Base-by-base conservation (phyloP, 2,329 filamentous ascomycete species). In the Penicillium sp. region DNA sequence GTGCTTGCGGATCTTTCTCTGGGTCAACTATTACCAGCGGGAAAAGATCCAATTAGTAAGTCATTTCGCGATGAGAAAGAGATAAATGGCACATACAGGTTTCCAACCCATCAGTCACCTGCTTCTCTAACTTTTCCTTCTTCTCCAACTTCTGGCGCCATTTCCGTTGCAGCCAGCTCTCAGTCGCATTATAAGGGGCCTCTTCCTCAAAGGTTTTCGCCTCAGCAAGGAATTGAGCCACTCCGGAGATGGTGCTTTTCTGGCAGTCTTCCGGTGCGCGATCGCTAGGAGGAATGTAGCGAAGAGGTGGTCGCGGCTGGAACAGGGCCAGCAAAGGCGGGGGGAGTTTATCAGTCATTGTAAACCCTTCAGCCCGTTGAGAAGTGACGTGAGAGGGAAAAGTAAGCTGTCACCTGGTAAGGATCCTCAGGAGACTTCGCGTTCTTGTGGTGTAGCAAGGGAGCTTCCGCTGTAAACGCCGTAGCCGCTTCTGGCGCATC, bases 311-410 rank as follows among this genome's bases (percentile, higher is more conserved):
- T 57, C 94, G 90, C 72, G 94, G 90, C 77, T 93, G 90, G 79
- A 99, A 99, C 65, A 97, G 90, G 76, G 90, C 89, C 67, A 97
- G 83, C 56, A 97, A 84, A 73, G 96, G 93, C 53, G 89, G 90
- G 55, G 94, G 93, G 20, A 99, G 88, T 77, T 95, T 94, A 82
- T 97, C 93, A 49, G 94, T 97, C 94, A 97, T 99, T 59, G 66
- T 79, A 67, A 51, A 45, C 40, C 55, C 57, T 61, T 61, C 58
- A 51, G 46, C 35, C 40, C 48, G 49, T 11, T 63, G 35, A 59
- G 53, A 62, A 65, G 44, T 66, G 63, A 49, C 27, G 59, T 53
- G 53, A 52, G 44, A 26, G 15, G 23, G 27, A 53, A 54, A 53
- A 40, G 55, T 63, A 51, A 52, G 47, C 67, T 63, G 56, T 26